Evolutionary conservation across 2,329 filamentous ascomycete genomes (phyloP), one percentile per base, ranked within the genome.

Genomic region (Chaetomiaceae sp.): DNA sequence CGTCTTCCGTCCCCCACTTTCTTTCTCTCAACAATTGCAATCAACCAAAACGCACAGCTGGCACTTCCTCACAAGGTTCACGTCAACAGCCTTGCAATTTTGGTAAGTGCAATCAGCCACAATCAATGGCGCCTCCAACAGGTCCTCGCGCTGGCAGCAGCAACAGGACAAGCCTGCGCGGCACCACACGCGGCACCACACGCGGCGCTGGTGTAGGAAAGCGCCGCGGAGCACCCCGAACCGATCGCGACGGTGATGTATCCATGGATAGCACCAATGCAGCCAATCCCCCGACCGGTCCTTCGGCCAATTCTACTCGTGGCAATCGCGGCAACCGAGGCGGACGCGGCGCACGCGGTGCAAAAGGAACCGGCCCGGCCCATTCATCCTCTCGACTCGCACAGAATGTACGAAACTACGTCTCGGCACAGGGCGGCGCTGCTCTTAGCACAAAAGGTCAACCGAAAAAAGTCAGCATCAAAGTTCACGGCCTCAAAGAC

Each of bases 401-500:
- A 4, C 54, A 63, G 43, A 64, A 61, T 16, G 40, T 65, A 20
- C 54, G 50, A 9, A 58, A 57, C 43, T 60, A 62, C 36, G 46
- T 48, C 5, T 47, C 37, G 7, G 56, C 53, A 30, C 40, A 40
- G 10, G 44, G 44, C 21, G 11, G 43, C 37, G 21, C 38, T 7
- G 20, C 25, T 9, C 32, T 43, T 18, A 27, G 9, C 34, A 53
- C 52, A n/a, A 63, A 64, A 60, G 46, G 58, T 21, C 57, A 55
- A 33, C 58, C 60, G 43, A 66, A 70, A 51, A 65, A 65, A 30
- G 67, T 67, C 23, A 67, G 66, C 1, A 66, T 83, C 34, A 74
- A 72, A 53, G 72, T 91, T 20, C 73, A 74, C 58, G 87, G 87
- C 23, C 75, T 89, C 64, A 82, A 79, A 63, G 70, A 80, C 40